A percentile compares a stretch with the other conserved stretches of the same genome.
Evolutionary conservation across 176 grass and related monocot species (phyloP).

Genomic region (Pharus latifolius): DNA sequence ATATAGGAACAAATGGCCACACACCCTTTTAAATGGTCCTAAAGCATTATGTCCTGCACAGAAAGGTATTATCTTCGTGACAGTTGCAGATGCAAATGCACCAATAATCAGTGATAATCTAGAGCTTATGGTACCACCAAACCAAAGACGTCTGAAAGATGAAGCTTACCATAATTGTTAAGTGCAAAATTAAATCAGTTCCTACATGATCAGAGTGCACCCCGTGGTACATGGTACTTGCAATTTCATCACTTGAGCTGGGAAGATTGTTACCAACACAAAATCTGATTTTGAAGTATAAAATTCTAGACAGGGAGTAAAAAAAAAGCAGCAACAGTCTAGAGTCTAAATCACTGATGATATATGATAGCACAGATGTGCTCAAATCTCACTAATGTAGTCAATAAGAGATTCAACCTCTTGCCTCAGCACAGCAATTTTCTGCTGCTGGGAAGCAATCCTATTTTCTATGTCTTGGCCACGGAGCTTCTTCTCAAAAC

Average conservation of each 20-base stretch:
- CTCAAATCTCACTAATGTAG: constrained; percentile 67
- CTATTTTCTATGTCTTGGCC: constrained; percentile 78
- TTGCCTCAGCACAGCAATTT: constrained; percentile 57
- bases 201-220: background rate
- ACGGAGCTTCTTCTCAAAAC: constrained; percentile 88
- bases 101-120: background rate
- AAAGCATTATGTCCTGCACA: background rate
- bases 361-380: background rate
- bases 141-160: background rate
- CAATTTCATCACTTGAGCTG: background rate
- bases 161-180: background rate
- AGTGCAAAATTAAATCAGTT: constrained; percentile 20
- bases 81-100: background rate
- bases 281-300: background rate
- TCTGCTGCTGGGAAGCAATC: constrained; percentile 75
- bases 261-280: background rate
- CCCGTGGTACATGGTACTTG: constrained; percentile 2
- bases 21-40: background rate
- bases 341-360: constrained; percentile 5
- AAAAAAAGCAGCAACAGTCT: background rate
- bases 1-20: background rate
- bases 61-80: background rate
- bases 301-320: background rate
- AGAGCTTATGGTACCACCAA: background rate
- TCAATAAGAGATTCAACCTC: constrained; percentile 77